phyloP scores from a whole-genome alignment of 768 basidiomycete genomes.

The Sarcodon sp. region DNA sequence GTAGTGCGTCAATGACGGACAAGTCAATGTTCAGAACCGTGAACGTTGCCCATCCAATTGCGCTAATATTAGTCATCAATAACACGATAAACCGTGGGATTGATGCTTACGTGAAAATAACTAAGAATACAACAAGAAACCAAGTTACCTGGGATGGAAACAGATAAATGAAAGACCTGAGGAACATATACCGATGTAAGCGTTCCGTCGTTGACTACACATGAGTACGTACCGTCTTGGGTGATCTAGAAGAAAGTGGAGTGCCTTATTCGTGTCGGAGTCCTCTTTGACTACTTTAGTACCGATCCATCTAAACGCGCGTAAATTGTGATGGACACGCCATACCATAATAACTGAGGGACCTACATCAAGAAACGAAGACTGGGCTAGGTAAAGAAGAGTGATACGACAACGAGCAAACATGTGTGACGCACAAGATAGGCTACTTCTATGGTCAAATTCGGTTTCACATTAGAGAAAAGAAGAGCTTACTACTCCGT shows the following conservation, averaged over 20 bases:
- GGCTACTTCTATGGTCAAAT: constrained; percentile 22
- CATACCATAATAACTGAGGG: neutral
- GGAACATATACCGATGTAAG: neutral
- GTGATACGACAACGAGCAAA: neutral
- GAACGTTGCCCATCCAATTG: constrained; percentile 61
- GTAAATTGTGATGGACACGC: neutral
- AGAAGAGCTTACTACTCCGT: constrained; percentile 42
- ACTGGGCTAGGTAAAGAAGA: constrained; percentile 16
- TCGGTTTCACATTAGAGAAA: neutral
- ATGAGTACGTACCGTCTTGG: constrained; percentile 39
- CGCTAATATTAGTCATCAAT: constrained; percentile 18
- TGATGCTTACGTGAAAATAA: constrained; percentile 36
- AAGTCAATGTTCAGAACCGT: constrained; percentile 32
- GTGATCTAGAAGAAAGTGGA: constrained; percentile 69
- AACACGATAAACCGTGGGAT: neutral
- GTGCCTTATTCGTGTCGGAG: constrained; percentile 35
- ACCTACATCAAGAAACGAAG: constrained; percentile 51
- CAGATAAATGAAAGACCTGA: constrained; percentile 54
- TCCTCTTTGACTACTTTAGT: constrained; percentile 33
- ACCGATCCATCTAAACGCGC: constrained; percentile 38
- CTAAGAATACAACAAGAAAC: constrained; percentile 47
- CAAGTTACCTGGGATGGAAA: constrained; percentile 71
- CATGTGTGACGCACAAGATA: constrained; percentile 33
- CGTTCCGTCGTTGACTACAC: neutral
- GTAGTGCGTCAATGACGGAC: constrained; percentile 7